Base-by-base conservation (phyloP, 2,329 filamentous ascomycete genomes). In the Microdochium nivale region DNA sequence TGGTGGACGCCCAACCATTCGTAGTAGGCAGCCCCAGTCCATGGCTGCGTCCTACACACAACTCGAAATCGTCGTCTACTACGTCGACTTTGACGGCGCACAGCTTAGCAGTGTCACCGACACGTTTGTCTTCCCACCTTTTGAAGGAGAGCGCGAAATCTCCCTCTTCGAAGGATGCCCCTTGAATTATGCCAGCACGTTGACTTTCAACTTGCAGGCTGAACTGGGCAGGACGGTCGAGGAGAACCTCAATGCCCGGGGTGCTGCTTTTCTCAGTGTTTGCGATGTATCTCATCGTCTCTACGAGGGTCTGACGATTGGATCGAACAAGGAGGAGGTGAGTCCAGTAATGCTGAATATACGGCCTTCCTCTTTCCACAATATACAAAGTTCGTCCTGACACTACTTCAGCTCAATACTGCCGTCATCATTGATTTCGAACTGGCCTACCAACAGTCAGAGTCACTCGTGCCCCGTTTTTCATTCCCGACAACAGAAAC, bases 11-110 rank as follows among this genome's bases (percentile, higher is more conserved):
- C 21, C 13, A 24, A n/a, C 10, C 10, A 23, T 23, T 19, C 3
- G 58, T 61, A 5, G 58, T 63, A 63, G 65, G 50, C 58, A 59
- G 21, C 61, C 56, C 21, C 71, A 71, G 53, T 63, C 56, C 33
- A 62, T 72, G 40, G 67, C 61, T 2, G 65, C 67, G 9, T 73
- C 73, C 53, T 71, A 72, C 55, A 67, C 74, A 35, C 70, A 74
- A 48, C 66, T 73, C 47, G 68, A 71, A 59, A 67, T 68, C 53
- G 62, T 40, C 11, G 35, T 40, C 7, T 40, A 40, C 19, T 40
- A 40, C 35, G 19, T 40, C 11, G 35, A 40, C 19, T 40, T 40
- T 40, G 35, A 40, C 35, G 35, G 35, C 35, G 11, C 7, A 8
- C 14, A 40, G 16, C 19, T 40, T n/a, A 40, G 19, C 19, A 40